Base-by-base conservation (phyloP, 2,329 filamentous ascomycete species). In the Colletotrichum euphorbiae region DNA sequence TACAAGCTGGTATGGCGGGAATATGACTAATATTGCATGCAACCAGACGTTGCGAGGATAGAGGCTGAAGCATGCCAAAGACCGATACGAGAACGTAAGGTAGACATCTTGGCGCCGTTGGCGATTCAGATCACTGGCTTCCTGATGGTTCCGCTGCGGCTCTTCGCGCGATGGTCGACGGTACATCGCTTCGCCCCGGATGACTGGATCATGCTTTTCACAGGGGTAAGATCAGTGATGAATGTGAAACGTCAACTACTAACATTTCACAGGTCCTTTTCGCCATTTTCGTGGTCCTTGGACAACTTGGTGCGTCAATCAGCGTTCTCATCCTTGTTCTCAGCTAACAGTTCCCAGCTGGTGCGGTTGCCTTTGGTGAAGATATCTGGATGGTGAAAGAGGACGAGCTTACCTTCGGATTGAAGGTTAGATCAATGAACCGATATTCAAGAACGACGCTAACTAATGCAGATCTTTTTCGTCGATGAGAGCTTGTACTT, bases 131-230 rank as follows among this genome's bases (percentile, higher is more conserved):
- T 77, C 2, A 72, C 78, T 36, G 80, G 79, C 0, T 72, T 78
- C 21, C 5, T 78, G 2, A 76, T 73, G 40, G 75, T 81, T 4
- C 73, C 77, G 36, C 52, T 82, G 21, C 75, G 81, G n/a, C 62
- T 83, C 4, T 81, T 76, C 52, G 75, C 75, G 15, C 73, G 80
- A 12, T 79, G 77, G 77, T 73, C 67, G 40, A 76, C 74, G 6
- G 69, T 74, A 6, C 70, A 73, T 5, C 67, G 73, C 5, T 75
- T 78, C 21, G 78, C 77, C 28, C 15, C 76, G 4, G 81, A 83
- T 54, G 81, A 83, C 69, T 81, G 79, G 70, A 71, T 81, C 17
- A 78, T 81, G 73, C 69, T 79, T 4, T 69, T 73, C n/a, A 75
- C 77, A 17, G 72, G 74, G 64, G 79, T 80, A 72, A 45, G 15